These are phyloP conservation scores for Durio zibethinus DNA, from an alignment of 345 rosid genomes.

Conservation along the genomic window DNA sequence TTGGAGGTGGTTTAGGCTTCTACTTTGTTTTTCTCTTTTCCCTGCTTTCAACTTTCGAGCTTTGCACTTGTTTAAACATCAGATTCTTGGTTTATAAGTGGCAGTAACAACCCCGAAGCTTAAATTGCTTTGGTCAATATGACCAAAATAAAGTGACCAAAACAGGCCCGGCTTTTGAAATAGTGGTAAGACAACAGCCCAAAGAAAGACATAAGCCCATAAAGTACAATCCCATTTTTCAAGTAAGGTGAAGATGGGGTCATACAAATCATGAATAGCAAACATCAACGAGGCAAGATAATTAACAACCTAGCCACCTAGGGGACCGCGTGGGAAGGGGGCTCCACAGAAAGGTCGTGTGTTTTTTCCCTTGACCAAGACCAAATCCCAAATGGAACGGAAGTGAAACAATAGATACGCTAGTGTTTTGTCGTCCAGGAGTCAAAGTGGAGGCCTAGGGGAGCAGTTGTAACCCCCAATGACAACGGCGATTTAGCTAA, in stretches of 20 bases:
- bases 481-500: too few relatives aligned
- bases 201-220: background rate
- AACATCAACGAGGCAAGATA: background rate
- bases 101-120: too few relatives aligned
- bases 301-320: too few relatives aligned
- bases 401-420: background rate
- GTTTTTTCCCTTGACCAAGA: background rate
- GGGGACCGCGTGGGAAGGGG: background rate
- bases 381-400: background rate
- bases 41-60: too few relatives aligned
- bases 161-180: background rate
- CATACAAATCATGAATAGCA: background rate
- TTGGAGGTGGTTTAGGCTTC: too few relatives aligned
- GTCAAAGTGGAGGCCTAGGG: background rate
- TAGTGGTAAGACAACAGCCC: background rate
- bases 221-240: too few relatives aligned
- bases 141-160: background rate
- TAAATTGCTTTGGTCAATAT: too few relatives aligned
- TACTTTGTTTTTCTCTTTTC: too few relatives aligned
- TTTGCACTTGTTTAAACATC: too few relatives aligned
- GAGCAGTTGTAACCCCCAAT: conserved; percentile 36
- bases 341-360: background rate
- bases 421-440: conserved; percentile 21
- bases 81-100: too few relatives aligned
- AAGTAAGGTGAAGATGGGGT: background rate